phyloP scores from a whole-genome alignment of 768 basidiomycete species.

The Chalciporus piperatus region DNA sequence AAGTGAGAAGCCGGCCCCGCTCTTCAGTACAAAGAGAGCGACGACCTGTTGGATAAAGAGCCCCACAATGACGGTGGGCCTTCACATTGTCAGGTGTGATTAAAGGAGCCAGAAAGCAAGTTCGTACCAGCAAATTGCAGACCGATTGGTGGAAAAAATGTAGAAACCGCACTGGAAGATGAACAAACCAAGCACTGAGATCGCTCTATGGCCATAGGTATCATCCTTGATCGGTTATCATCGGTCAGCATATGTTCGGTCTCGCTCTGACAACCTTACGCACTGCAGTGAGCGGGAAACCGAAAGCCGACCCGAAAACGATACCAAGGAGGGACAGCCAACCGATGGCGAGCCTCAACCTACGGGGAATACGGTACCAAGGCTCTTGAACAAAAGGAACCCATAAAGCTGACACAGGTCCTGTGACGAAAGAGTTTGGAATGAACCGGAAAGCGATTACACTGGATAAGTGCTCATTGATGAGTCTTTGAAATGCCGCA shows the following conservation, averaged over 20 bases:
- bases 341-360: slow-evolving; percentile 59
- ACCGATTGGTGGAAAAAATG: slow-evolving; percentile 59
- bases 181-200: slow-evolving; percentile 76
- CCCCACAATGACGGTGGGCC: slow-evolving; percentile 87
- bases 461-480: slow-evolving; percentile 29
- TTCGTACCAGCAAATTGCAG: slow-evolving; percentile 67
- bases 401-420: slow-evolving; percentile 75
- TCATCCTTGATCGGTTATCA: slow-evolving; percentile 41
- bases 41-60: slow-evolving; percentile 82
- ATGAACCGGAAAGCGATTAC: slow-evolving; percentile 85
- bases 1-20: slow-evolving; percentile 74
- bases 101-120: neutral
- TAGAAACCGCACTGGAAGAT: slow-evolving; percentile 80
- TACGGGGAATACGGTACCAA: slow-evolving; percentile 58
- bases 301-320: slow-evolving; percentile 85
- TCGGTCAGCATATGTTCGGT: slow-evolving; percentile 13
- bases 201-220: slow-evolving; percentile 74
- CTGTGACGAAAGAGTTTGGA: slow-evolving; percentile 65
- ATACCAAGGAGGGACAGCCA: slow-evolving; percentile 77
- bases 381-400: slow-evolving; percentile 60
- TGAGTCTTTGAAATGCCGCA: neutral
- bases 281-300: slow-evolving; percentile 62
- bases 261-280: slow-evolving; percentile 14
- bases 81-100: slow-evolving; percentile 22
- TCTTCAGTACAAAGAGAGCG: slow-evolving; percentile 88